Base-by-base conservation (phyloP, 2,329 filamentous ascomycete species). In the Kalmusia sp. region DNA sequence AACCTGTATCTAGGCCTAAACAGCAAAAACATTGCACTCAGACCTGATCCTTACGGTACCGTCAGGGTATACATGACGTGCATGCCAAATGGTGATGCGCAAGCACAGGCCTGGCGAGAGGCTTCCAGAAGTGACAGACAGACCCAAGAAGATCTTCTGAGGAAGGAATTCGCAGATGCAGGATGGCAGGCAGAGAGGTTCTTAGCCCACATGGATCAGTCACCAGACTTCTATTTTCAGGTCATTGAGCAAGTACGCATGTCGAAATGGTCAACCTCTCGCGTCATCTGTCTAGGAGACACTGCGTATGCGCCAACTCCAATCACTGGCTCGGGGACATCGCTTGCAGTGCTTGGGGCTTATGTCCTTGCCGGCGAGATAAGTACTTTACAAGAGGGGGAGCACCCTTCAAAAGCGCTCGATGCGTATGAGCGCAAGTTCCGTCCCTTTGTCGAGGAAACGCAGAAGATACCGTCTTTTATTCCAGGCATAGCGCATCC, bases 261-360 rank as follows among this genome's bases (percentile, higher is more conserved):
- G 48, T 63, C 75, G 0, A 58, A 57, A 4, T 84, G 77, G 80
- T 78, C 69, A 3, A 70, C 70, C 0, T 79, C 80, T 0, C 78
- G 82, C 0, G 76, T 84, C 2, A 78, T 75, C 1, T 70, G 85
- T 0, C 46, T 86, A 0, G 84, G 84, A 0, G 84, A 88, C 56
- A 81, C 85, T 1, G 83, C 70, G 0, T 81, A 79, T 59, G 79
- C 77, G 21, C 81, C 82, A 0, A 76, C 78, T 0, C 76, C 79
- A 0, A 55, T 80, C 3, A 80, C 78, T 0, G 84, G 84, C 0
- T 77, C 81, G 71, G 83, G 84, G 0, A 84, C 82, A 0, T 80
- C 78, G 1, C 59, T 74, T 0, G 77, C 78, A 0, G 61, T 87
- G 0, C 63, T 81, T 0, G 61, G 59, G 3, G 55, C 61, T 5